Evolutionary conservation across 805 yeast genomes (phyloP).

Genomic region (Spathaspora boniae): DNA sequence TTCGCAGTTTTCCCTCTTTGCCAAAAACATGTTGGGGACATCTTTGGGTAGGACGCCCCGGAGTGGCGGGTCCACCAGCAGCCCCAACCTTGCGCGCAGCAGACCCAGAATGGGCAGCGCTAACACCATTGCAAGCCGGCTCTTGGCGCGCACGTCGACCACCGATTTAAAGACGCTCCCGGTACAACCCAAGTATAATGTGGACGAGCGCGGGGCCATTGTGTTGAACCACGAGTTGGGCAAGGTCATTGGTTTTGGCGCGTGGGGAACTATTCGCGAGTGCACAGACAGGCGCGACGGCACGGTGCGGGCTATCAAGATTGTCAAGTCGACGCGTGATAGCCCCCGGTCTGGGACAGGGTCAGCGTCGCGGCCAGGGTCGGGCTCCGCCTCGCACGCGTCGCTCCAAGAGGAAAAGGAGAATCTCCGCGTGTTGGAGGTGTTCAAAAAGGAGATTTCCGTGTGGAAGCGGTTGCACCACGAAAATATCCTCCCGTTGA

Average conservation of each 20-base stretch:
- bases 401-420: slow-evolving; percentile 18
- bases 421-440: slow-evolving; percentile 48
- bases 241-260: slow-evolving; percentile 79
- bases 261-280: slow-evolving; percentile 84
- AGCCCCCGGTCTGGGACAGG: slow-evolving; percentile 10
- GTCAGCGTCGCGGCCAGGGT: background rate
- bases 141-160: slow-evolving; percentile 36
- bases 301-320: slow-evolving; percentile 55
- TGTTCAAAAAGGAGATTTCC: slow-evolving; percentile 66
- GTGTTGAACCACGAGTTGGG: slow-evolving; percentile 66
- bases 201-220: slow-evolving; percentile 66
- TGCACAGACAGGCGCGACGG: slow-evolving; percentile 41
- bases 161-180: slow-evolving; percentile 29
- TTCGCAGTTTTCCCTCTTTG: slow-evolving; percentile 40
- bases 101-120: slow-evolving; percentile 28
- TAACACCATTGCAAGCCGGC: slow-evolving; percentile 39
- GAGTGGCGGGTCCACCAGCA: slow-evolving; percentile 12
- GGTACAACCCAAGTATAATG: slow-evolving; percentile 30
- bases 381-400: background rate
- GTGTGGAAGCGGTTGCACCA: slow-evolving; percentile 75
- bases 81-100: slow-evolving; percentile 29
- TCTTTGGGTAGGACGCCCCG: slow-evolving; percentile 18
- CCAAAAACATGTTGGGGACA: slow-evolving; percentile 28
- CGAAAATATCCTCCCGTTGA: slow-evolving; percentile 58
- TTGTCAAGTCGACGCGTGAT: slow-evolving; percentile 39